Base-by-base conservation (phyloP, 371 early-diverging fungal genomes). In the Chytridium lagenaria region DNA sequence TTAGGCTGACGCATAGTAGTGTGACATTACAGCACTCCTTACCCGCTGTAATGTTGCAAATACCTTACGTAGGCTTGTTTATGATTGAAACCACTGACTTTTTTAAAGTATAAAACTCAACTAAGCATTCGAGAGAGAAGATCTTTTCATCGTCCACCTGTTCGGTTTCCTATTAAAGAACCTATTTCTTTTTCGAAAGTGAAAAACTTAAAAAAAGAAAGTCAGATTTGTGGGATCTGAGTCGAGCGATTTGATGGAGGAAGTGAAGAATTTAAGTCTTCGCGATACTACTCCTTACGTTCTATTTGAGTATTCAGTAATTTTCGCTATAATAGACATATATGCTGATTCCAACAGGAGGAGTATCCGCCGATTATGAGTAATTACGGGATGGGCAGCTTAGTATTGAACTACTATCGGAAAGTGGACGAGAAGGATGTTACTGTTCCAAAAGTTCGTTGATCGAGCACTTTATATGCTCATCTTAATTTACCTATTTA, bases 341-440 rank as follows among this genome's bases (percentile, higher is more conserved):
- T 44, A 23, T 28, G 33, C 63, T 23, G 19, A 39, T 38, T 51
- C 12, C 30, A 22, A 28, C 65, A 90, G 88, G 98, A 99, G 81
- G 99, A 99, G 81, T 92, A 95, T 77, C 99, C 99, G n/a, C 93
- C 95, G 1, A 90, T 99, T 38, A 79, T 99, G 59, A 90, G 91
- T 37, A 99, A 98, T 74, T 84, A 91, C 26, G 99, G 99, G 34
- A 99, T 99, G 99, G 99, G 95, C 44, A 94, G 93, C 57, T 81
- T 99, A 61, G 82, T 99, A 16, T 92, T 95, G 76, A 99, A 97
- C 76, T 99, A 97, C 81, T 99, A 98, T 75, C 89, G 99, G 44
- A 99, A 98, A 81, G 90, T 84, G 23, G 90, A 93, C n/a, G 90
- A 90, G 15, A 90, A 92, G 67, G 98, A 97, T 76, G 84, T 87